Evolutionary conservation across 108 stramenopile species (phyloP).

Genomic region (Discostella stelligeroides): DNA sequence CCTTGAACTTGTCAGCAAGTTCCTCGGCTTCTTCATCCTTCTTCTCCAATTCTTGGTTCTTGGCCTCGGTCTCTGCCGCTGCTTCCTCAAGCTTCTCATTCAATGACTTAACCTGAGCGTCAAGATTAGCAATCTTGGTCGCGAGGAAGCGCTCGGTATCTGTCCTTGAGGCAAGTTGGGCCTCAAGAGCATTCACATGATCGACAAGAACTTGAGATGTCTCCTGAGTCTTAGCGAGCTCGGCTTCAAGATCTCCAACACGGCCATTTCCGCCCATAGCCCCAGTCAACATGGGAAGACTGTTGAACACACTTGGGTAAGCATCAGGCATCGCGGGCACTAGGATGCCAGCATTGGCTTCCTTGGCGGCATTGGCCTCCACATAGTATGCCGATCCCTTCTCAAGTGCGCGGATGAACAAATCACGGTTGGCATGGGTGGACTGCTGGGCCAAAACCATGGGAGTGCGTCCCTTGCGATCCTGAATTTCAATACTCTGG

Average conservation of each 20-base stretch:
- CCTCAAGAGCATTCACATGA: constrained; percentile 79
- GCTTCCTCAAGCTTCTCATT: constrained; percentile 43
- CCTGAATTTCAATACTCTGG: constrained; percentile 73
- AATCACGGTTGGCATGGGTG: constrained; percentile 61
- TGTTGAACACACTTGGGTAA: not conserved
- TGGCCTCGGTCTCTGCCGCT: constrained; percentile 23
- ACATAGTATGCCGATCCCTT: constrained; percentile 63
- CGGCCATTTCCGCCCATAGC: constrained; percentile 30
- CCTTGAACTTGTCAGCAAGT: constrained; percentile 29
- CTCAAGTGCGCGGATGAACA: constrained; percentile 69
- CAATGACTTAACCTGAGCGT: constrained; percentile 47
- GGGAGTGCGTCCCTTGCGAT: constrained; percentile 88
- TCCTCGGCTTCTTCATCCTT: constrained; percentile 42
- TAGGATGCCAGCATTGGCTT: not conserved
- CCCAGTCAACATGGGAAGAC: not conserved
- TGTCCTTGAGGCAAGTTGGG: constrained; percentile 58
- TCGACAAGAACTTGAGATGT: constrained; percentile 78
- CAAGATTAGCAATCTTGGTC: constrained; percentile 75
- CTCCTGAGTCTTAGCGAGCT: constrained; percentile 70
- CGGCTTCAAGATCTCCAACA: constrained; percentile 54
- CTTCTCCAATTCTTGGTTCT: constrained; percentile 39
- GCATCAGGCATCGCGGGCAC: constrained; percentile 8
- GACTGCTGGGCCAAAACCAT: constrained; percentile 72
- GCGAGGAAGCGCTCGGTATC: constrained; percentile 81
- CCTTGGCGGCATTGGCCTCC: constrained; percentile 28